Base-by-base conservation (phyloP, 305 asterid species). In the Solanum chacoense region DNA sequence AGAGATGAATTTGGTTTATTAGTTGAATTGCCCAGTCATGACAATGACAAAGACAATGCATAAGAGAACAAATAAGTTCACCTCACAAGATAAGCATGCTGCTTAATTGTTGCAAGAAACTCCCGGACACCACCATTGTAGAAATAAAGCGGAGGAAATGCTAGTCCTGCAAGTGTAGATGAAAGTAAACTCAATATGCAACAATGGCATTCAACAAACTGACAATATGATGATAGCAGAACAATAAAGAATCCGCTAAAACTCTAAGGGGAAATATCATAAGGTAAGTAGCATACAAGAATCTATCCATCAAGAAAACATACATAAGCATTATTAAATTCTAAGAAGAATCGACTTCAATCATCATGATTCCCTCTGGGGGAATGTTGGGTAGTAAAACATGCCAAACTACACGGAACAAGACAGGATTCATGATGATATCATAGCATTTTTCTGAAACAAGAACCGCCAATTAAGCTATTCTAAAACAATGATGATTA, bases 61-160 rank as follows among this genome's bases (percentile, higher is more conserved):
- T 89, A 26, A 67, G 91, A 88, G 65, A 59, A 87, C 63, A 87
- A 79, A 35, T 87, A 37, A 79, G 67, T 89, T 86, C 91, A 95
- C 98, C 98, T 95, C 86, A 91, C 97, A 92, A 95, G 96, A 89
- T 92, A 88, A 90, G 93, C 95, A 31, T 95, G 96, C 85, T 93
- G 98, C 94, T 94, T 95, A 88, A 94, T 89, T 90, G 96, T 95
- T 63, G 96, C 94, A 84, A 95, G 93, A 91, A 95, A 94, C 89
- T 95, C 98, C 85, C 95, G 89, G 20, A 95, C 97, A 89, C 98
- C 98, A 90, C 98, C 98, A 92, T 93, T 95, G 87, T 95, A 95
- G 92, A 95, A 95, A 92, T 95, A 95, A 86, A 95, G 96, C 29
- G 98, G 98, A 89, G 98, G 98, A 88, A 91, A 93, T 90, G 98